phyloP scores from a whole-genome alignment of 768 basidiomycete species.

The Tulasnella sp. region DNA sequence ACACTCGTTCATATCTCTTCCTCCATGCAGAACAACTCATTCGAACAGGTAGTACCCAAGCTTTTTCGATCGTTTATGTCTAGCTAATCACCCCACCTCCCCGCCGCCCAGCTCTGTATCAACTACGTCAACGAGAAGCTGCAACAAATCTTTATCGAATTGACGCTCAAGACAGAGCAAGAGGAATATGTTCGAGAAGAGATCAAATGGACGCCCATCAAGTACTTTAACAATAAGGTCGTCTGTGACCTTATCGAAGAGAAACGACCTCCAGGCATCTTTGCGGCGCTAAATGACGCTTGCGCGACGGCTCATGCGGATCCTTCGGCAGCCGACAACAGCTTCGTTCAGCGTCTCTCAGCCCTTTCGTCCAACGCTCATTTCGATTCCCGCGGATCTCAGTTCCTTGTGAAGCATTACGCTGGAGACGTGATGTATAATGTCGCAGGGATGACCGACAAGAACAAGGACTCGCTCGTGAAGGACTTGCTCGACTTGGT shows the following conservation, averaged over 20 bases:
- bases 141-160: slow-evolving; percentile 98
- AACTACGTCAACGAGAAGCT: slow-evolving; percentile 99
- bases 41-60: slow-evolving; percentile 13
- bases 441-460: slow-evolving; percentile 96
- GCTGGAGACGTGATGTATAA: slow-evolving; percentile 99
- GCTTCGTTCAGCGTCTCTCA: slow-evolving; percentile 86
- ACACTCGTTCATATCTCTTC: neutral
- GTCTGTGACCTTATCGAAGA: slow-evolving; percentile 99
- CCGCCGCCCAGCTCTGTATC: slow-evolving; percentile 97
- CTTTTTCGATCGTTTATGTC: neutral
- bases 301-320: slow-evolving; percentile 98
- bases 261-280: slow-evolving; percentile 89
- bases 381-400: slow-evolving; percentile 87
- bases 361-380: slow-evolving; percentile 76
- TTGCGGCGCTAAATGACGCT: slow-evolving; percentile 97
- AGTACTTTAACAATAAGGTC: slow-evolving; percentile 96
- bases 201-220: slow-evolving; percentile 99
- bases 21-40: slow-evolving; percentile 68
- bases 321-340: slow-evolving; percentile 89
- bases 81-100: slow-evolving; percentile 37
- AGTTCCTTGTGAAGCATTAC: slow-evolving; percentile 94
- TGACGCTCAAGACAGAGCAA: slow-evolving; percentile 97
- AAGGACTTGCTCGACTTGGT: slow-evolving; percentile 92
- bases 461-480: slow-evolving; percentile 95
- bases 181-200: slow-evolving; percentile 98